Conservation (phyloP, 2,329 filamentous ascomycete species). For the Trichoderma sp. region DNA sequence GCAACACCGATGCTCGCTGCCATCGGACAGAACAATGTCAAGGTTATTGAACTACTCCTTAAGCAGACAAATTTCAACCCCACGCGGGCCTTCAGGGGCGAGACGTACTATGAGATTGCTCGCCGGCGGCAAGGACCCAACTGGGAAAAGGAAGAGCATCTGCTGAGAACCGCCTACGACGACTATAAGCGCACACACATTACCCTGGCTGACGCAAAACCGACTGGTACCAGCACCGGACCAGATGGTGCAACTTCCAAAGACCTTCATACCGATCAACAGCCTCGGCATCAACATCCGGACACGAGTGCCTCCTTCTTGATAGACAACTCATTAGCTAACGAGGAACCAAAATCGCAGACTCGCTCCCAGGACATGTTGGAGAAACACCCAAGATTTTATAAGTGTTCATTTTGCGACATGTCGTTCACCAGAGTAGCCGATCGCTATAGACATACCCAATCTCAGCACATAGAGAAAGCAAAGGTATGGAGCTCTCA, state of each 20-base stretch:
- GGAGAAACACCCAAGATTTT: no score
- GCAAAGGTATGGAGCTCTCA: neutral
- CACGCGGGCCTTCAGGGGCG: constrained; percentile 72
- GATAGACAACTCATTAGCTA: no score
- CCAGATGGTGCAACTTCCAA: no score
- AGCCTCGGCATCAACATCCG: no score
- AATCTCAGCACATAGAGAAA: no score
- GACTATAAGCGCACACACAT: constrained; percentile 59
- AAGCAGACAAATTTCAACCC: constrained; percentile 81
- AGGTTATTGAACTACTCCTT: constrained; percentile 78
- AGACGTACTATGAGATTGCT: constrained; percentile 86
- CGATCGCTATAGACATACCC: no score
- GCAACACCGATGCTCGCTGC: constrained; percentile 93
- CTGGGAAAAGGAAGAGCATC: constrained; percentile 84
- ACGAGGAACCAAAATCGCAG: no score
- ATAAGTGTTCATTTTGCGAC: no score
- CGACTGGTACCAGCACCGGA: constrained; percentile 41
- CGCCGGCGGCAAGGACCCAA: constrained; percentile 79
- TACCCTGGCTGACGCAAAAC: constrained; percentile 52
- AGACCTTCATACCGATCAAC: no score
- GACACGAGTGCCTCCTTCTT: no score
- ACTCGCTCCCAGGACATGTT: no score
- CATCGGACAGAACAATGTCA: constrained; percentile 84
- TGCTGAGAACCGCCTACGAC: constrained; percentile 76
- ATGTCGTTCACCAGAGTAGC: no score